Conservation (phyloP, 2,329 filamentous ascomycete genomes). For the Bipolaris sorokiniana region DNA sequence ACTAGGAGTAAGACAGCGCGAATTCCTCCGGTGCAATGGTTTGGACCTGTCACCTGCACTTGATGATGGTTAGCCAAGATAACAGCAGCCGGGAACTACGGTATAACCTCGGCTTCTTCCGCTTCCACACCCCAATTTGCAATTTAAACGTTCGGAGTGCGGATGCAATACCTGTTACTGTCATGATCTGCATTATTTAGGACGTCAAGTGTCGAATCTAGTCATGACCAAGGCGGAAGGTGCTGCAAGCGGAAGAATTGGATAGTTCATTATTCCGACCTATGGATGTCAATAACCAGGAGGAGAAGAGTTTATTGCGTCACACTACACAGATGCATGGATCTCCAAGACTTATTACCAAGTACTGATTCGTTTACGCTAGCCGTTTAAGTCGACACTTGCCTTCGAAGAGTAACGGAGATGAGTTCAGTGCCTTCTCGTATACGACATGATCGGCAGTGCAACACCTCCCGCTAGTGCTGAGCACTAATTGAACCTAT, state of each 20-base stretch:
- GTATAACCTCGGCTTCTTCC: neutral
- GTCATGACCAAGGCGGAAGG: neutral
- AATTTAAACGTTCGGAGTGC: neutral
- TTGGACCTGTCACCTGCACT: neutral
- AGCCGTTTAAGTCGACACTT: neutral
- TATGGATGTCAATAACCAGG: neutral
- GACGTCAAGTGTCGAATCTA: neutral
- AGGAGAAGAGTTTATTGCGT: neutral
- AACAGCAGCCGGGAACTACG: neutral
- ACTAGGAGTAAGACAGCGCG: neutral
- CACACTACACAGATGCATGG: neutral
- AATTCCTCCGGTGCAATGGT: neutral
- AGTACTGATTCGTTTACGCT: neutral
- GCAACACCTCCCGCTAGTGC: neutral
- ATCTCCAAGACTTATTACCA: neutral
- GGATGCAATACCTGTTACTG: slow-evolving; percentile 2
- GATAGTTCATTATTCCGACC: slow-evolving; percentile 2
- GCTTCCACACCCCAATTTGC: neutral
- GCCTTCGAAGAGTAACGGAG: neutral
- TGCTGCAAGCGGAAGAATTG: slow-evolving; percentile 13
- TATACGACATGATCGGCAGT: neutral
- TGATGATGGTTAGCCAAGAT: neutral
- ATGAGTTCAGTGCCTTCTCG: neutral
- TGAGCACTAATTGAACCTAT: neutral
- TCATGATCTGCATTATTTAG: neutral